Evolutionary conservation across 306 rosid genomes (phyloP), one percentile per base, ranked within the genome.

Genomic region (Albizia julibrissin): DNA sequence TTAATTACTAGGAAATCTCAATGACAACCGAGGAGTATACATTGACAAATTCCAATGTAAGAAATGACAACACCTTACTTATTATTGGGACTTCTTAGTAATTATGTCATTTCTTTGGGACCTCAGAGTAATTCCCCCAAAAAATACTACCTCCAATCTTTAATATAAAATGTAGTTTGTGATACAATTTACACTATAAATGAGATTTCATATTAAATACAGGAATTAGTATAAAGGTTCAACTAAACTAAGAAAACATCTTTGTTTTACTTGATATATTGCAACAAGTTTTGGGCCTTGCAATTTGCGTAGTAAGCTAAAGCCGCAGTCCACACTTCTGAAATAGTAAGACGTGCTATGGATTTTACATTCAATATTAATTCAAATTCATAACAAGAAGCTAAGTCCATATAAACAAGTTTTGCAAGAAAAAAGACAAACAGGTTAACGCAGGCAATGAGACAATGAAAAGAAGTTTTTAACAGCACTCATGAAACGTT

Each of bases 341-440:
- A 56, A 56, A 56, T 21, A 56, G 62, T 3, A 56, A 56, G 27
- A 21, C 11, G 9, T 56, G 12, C 27, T 56, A 56, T 56, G 27
- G 24, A 56, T 56, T 56, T 21, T 9, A 56, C 10, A 21, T 9
- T n/a, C 7, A n/a, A 8, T 56, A 56, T 8, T 56, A 69, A 69
- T 27, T 24, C 43, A 79, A 79, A 33, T 69, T 46, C 66, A 18
- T 33, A 75, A 52, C 37, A 22, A 47, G 72, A 70, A 75, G 24
- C 62, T 11, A 61, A 62, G 71, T 39, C 72, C 74, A 64, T 24
- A 26, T 65, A 13, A 64, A 77, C 21, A 78, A 22, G 46, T 47
- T 44, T 78, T 47, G 46, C 52, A 0, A 5, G 39, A 39, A 52
- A 37, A 77, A 75, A 43, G 37, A 61, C 3, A 33, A 58, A 67